These are phyloP conservation scores for Pseudogymnoascus sp. DNA, from an alignment of 2,329 filamentous ascomycete species.

Conservation along the genomic window DNA sequence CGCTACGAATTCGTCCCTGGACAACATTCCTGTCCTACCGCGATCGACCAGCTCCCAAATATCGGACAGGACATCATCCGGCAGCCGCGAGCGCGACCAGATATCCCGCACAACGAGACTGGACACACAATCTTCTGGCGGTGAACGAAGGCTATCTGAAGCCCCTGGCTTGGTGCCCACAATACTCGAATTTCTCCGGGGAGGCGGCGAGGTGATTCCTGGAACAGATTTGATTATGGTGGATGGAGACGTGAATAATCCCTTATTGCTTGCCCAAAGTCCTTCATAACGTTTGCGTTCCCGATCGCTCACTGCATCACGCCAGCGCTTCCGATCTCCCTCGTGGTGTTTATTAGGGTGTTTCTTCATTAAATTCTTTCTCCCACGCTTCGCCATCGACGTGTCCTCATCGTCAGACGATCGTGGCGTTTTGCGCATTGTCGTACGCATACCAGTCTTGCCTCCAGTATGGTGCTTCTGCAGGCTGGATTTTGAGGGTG, in stretches of 20 bases:
- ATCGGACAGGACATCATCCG: conserved; percentile 60
- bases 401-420: background rate
- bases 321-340: conserved; percentile 67
- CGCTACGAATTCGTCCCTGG: conserved; percentile 69
- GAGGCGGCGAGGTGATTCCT: background rate
- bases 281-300: conserved; percentile 79
- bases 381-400: conserved; percentile 19
- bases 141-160: conserved; percentile 20
- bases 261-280: conserved; percentile 76
- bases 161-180: background rate
- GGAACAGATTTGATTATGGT: conserved; percentile 14
- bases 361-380: conserved; percentile 49
- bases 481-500: conserved; percentile 31
- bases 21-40: conserved; percentile 46
- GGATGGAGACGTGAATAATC: conserved; percentile 32
- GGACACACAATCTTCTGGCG: conserved; percentile 45
- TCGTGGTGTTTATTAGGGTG: conserved; percentile 70
- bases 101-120: conserved; percentile 67
- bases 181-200: background rate
- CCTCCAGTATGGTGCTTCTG: conserved; percentile 1
- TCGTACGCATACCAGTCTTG: conserved; percentile 53
- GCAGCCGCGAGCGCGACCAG: conserved; percentile 65
- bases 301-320: conserved; percentile 62
- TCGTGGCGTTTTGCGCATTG: conserved; percentile 50
- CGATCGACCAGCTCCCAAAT: conserved; percentile 71